These are phyloP conservation scores for Penicillium griseofulvum DNA, from an alignment of 2,329 filamentous ascomycete genomes.

Conservation along the genomic window DNA sequence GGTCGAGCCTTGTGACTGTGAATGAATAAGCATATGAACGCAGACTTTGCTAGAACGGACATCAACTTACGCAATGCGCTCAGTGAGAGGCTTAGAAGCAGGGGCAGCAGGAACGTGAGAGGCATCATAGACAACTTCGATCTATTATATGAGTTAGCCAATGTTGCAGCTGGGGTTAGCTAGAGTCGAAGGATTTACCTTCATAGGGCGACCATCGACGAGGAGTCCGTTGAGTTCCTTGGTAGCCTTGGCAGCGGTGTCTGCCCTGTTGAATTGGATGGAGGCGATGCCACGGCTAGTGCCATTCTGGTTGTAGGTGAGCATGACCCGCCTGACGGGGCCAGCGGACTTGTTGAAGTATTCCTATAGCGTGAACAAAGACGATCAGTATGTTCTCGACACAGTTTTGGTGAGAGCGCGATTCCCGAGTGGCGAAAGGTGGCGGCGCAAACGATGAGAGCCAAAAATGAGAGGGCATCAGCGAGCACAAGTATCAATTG, in stretches of 20 bases:
- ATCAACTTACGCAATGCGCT: conserved; percentile 70
- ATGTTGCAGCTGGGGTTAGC: conserved; percentile 12
- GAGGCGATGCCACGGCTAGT: conserved; percentile 89
- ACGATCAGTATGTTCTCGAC: conserved; percentile 46
- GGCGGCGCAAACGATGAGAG: conserved; percentile 26
- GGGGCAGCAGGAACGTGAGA: conserved; percentile 66
- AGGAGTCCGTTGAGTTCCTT: conserved; percentile 81
- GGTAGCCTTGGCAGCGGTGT: conserved; percentile 81
- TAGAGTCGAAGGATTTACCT: conserved; percentile 55
- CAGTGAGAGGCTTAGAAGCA: conserved; percentile 71
- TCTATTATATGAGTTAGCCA: conserved; percentile 49
- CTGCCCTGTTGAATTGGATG: conserved; percentile 77
- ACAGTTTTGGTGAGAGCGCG: conserved; percentile 21
- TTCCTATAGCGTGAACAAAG: conserved; percentile 68
- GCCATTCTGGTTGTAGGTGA: conserved; percentile 91
- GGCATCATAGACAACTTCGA: conserved; percentile 86
- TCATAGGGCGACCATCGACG: conserved; percentile 87
- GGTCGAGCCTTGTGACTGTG: conserved; percentile 66
- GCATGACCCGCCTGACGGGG: conserved; percentile 82
- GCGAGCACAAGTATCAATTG: conserved; percentile 59
- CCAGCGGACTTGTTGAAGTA: conserved; percentile 89
- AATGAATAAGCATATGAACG: conserved; percentile 24
- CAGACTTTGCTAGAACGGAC: neutral
- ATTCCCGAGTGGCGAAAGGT: conserved; percentile 26
- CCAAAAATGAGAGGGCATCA: conserved; percentile 46